Conservation (phyloP, 306 rosid species). For the Ormosia emarginata region DNA sequence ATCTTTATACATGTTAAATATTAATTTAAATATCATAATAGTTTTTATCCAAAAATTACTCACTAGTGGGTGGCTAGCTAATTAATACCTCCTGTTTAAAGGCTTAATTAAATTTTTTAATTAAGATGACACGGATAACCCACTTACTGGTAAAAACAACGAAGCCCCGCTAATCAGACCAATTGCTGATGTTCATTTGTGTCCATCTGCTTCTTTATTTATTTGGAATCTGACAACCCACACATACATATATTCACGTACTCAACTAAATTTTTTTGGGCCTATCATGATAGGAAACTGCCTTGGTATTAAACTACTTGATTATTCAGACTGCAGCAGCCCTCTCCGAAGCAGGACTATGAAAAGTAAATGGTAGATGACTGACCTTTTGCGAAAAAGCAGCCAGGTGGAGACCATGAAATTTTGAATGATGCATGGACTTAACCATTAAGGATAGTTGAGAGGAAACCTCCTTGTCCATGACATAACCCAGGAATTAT, state of each 20-base stretch:
- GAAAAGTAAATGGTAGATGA: background rate
- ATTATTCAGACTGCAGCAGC: background rate
- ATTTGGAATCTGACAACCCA: background rate
- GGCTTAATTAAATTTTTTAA: background rate
- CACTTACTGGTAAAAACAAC: background rate
- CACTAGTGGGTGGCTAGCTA: constrained; percentile 17
- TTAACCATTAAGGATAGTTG: background rate
- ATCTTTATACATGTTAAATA: too few species aligned
- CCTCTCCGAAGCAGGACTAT: background rate
- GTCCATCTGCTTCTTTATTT: background rate
- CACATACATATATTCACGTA: background rate
- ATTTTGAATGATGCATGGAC: background rate
- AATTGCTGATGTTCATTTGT: background rate
- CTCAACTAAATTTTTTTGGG: background rate
- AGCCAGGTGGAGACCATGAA: background rate
- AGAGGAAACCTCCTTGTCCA: background rate
- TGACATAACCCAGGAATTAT: background rate
- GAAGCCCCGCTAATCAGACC: background rate
- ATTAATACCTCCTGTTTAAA: constrained; percentile 19
- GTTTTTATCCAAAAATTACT: too few species aligned
- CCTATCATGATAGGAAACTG: background rate
- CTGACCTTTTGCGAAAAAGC: background rate
- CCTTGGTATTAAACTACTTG: background rate
- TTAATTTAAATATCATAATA: too few species aligned
- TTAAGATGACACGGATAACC: constrained; percentile 11